Evolutionary conservation across 257 asterid genomes (phyloP).

Genomic region (Solanum stenotomum): DNA sequence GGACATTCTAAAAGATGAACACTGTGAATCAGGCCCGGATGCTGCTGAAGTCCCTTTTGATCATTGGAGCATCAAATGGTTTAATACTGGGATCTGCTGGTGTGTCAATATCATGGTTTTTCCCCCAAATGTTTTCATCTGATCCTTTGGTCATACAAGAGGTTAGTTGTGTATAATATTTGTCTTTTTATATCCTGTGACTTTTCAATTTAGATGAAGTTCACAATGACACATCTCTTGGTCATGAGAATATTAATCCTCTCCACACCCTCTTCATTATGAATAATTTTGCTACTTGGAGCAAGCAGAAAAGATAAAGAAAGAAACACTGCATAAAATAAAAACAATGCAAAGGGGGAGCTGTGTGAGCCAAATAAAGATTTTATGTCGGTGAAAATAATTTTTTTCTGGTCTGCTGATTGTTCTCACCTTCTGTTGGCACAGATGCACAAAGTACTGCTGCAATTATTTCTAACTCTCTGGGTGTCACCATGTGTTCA

Average conservation of each 20-base stretch:
- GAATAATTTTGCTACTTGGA: background rate
- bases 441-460: slow-evolving; percentile 94
- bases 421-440: background rate
- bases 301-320: background rate
- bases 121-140: slow-evolving; percentile 71
- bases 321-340: background rate
- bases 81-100: slow-evolving; percentile 63
- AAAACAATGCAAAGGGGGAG: background rate
- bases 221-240: background rate
- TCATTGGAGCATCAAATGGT: slow-evolving; percentile 69
- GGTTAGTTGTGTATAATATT: slow-evolving; percentile 33
- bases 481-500: slow-evolving; percentile 80
- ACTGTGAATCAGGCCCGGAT: slow-evolving; percentile 55
- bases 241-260: background rate
- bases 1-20: background rate
- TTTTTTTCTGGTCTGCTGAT: background rate
- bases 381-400: background rate
- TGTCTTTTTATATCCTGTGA: background rate
- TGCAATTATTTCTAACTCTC: slow-evolving; percentile 77
- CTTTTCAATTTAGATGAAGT: background rate
- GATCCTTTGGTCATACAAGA: slow-evolving; percentile 66
- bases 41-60: slow-evolving; percentile 69
- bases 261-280: background rate
- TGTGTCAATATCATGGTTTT: slow-evolving; percentile 71
- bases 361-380: background rate